These are phyloP conservation scores for Xylaria arbuscula DNA, from an alignment of 2,329 filamentous ascomycete genomes.

Conservation along the genomic window DNA sequence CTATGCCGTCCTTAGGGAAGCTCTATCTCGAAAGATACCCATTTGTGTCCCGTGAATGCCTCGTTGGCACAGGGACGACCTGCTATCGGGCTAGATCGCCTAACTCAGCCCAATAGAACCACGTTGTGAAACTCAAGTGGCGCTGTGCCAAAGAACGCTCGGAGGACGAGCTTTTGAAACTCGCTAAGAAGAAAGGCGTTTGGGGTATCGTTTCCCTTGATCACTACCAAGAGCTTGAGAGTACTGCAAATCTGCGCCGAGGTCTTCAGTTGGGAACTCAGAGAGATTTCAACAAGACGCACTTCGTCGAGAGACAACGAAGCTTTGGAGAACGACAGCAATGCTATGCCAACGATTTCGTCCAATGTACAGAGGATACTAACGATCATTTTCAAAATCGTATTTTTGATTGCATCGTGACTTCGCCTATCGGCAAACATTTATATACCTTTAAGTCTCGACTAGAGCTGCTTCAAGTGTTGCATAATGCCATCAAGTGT, in stretches of 20 bases:
- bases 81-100: constrained; percentile 48
- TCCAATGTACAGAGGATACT: constrained; percentile 40
- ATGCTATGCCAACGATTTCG: constrained; percentile 23
- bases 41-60: constrained; percentile 42
- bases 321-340: constrained; percentile 25
- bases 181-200: constrained; percentile 46
- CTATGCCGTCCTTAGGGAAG: constrained; percentile 40
- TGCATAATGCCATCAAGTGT: constrained; percentile 42
- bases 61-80: constrained; percentile 49
- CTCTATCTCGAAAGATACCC: constrained; percentile 48
- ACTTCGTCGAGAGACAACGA: constrained; percentile 13
- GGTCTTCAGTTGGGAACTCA: constrained; percentile 41
- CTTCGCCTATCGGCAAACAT: constrained; percentile 42
- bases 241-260: constrained; percentile 44
- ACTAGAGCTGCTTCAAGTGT: constrained; percentile 40
- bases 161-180: constrained; percentile 50
- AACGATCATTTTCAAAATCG: constrained; percentile 38
- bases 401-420: constrained; percentile 42
- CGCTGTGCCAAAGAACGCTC: constrained; percentile 47
- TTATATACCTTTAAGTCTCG: constrained; percentile 39
- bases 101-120: constrained; percentile 44
- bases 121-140: constrained; percentile 52
- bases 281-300: constrained; percentile 33
- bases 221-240: constrained; percentile 44
- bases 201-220: constrained; percentile 48